Base-by-base conservation (phyloP, 1,284 basidiomycete species). In the Neolentinus lepideus region DNA sequence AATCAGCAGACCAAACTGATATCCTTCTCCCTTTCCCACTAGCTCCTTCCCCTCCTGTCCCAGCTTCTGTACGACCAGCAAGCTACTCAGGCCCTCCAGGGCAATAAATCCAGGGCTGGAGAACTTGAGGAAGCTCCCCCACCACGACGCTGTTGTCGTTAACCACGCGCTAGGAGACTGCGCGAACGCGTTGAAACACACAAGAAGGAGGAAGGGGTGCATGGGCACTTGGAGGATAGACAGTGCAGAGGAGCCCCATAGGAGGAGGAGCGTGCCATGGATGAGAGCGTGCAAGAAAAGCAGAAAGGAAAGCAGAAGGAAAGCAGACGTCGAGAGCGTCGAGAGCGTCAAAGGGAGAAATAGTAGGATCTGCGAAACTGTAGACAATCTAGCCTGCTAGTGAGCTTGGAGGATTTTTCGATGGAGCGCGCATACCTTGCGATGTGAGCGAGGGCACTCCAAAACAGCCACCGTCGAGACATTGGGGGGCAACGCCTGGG, bases 341-440 rank as follows among this genome's bases (percentile, higher is more conserved):
- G 85, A 89, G 62, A 88, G 78, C 38, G 85, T 92, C 56, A 94
- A 75, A 1, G 92, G 91, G 53, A 94, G 80, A 70, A 88, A 93
- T 26, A 93, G 79, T 56, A 94, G 75, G 60, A 93, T 89, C 67
- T 93, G 89, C 33, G 86, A 64, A 59, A 82, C 87, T 45, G 88
- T 91, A 8, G 85, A 88, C 57, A 88, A 71, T 65, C 88, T 88
- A 55, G 59, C 53, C 51, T 35, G 24, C 16, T 36, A 22, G n/a
- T 36, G 16, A 21, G 22, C 52, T 56, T 47, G 55, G 57, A 46
- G 38, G 25, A 38, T 2, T 25, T 53, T 47, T 55, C 55, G 43
- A 48, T 56, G 19, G 43, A 33, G 51, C 22, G 55, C 54, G 63
- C 73, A 46, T 59, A 83, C 85, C 80, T 81, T 57, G 85, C 85